phyloP scores from a whole-genome alignment of 768 basidiomycete species.

The Phaeotremella skinneri region DNA sequence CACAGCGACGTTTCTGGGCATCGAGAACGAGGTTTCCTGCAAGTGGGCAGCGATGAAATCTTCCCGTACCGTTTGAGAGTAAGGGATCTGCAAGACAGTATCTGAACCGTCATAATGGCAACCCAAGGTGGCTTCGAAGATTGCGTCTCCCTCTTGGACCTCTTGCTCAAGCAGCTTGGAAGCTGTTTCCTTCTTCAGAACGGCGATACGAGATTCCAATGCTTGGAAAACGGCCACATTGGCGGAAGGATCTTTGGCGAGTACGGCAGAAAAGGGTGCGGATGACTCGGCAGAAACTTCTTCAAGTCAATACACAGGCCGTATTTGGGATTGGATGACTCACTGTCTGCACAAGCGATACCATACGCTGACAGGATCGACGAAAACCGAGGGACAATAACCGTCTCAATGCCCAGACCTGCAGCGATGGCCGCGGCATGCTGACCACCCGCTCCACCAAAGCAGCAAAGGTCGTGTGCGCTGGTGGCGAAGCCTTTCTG shows the following conservation, averaged over 20 bases:
- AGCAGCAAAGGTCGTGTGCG: constrained; percentile 54
- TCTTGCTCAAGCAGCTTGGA: constrained; percentile 17
- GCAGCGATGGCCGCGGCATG: constrained; percentile 90
- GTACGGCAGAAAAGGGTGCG: constrained; percentile 6
- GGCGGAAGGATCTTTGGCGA: not conserved
- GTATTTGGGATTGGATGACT: not conserved
- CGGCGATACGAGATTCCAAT: not conserved
- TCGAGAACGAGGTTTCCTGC: constrained; percentile 33
- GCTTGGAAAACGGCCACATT: not conserved
- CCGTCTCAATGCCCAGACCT: constrained; percentile 78
- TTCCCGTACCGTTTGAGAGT: constrained; percentile 11
- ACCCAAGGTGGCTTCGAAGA: constrained; percentile 22
- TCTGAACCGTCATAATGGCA: constrained; percentile 35
- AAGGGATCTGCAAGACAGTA: constrained; percentile 32
- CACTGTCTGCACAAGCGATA: constrained; percentile 65
- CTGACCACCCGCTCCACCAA: constrained; percentile 80
- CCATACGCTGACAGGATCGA: constrained; percentile 93
- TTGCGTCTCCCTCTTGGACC: constrained; percentile 8
- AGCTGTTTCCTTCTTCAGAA: constrained; percentile 45
- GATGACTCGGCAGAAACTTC: not conserved
- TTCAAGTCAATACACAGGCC: not conserved
- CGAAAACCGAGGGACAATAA: constrained; percentile 85
- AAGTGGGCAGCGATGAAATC: constrained; percentile 33
- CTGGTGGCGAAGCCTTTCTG: constrained; percentile 30
- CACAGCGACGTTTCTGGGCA: constrained; percentile 24